Base-by-base conservation (phyloP, 2,329 filamentous ascomycete species). In the Fonsecaea erecta region DNA sequence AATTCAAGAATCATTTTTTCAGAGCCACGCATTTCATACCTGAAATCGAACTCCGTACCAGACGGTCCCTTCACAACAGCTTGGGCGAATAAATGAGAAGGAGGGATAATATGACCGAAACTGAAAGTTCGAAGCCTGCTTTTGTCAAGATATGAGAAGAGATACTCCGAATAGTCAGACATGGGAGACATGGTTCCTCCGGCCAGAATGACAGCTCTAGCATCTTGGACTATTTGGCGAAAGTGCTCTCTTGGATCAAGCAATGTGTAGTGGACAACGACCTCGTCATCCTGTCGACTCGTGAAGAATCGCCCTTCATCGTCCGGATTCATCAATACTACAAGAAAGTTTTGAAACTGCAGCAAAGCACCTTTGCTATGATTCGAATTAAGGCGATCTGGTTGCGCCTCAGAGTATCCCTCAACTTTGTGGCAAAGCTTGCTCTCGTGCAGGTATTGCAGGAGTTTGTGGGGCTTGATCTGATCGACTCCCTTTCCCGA, bases 171-270 rank as follows among this genome's bases (percentile, higher is more conserved):
- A 77, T 97, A 99, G 78, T 98, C 95, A 26, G 89, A 86, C 81
- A 98, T 96, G 77, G 95, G 95, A 1, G 95, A 96, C 95, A 99
- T 98, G 28, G 95, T 99, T 24, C 95, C 95, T 64, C 95, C 95
- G 0, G 93, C 95, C 2, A 99, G 82, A 48, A 99, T 90, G 2
- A 99, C 90, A 1, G 94, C 91, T 64, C 93, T 85, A 0, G 95
- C 92, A 67, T 90, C 88, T 32, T 91, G 88, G 1, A 94, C 92
- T 58, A 98, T 90, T 11, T 93, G 90, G 7, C 90, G 90, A 77
- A 99, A 98, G 70, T 96, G 92, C 72, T 94, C 88, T 0, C 93
- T 93, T 0, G 95, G 94, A 34, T 97, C 95, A 0, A 99, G 85
- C 3, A 99, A 85, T 71, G 97, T 86, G 75, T 97, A 99, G 51